These are phyloP conservation scores for Cymbidium sinense DNA, from an alignment of 106 monocot genomes.

Conservation along the genomic window DNA sequence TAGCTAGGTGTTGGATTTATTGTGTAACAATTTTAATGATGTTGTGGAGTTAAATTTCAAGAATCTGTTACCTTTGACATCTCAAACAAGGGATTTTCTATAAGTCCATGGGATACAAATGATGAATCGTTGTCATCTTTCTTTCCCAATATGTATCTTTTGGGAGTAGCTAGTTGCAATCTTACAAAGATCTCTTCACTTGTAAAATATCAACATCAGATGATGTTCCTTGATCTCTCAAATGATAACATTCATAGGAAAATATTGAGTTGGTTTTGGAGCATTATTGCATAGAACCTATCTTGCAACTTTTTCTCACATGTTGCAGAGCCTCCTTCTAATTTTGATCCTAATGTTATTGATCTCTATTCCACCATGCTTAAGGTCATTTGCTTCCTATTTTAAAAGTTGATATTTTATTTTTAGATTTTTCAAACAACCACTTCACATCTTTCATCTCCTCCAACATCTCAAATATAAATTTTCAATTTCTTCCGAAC, in stretches of 20 bases:
- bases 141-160: constrained; percentile 16
- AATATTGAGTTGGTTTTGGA: constrained; percentile 68
- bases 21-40: constrained; percentile 49
- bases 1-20: constrained; percentile 47
- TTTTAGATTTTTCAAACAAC: no score
- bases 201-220: constrained; percentile 21
- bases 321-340: constrained; percentile 17
- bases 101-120: neutral
- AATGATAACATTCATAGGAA: constrained; percentile 38
- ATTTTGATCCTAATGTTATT: constrained; percentile 7
- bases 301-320: constrained; percentile 47
- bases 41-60: constrained; percentile 25
- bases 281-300: constrained; percentile 27
- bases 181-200: constrained; percentile 30
- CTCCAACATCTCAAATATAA: neutral
- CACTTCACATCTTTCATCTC: constrained; percentile 35
- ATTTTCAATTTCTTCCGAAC: no score
- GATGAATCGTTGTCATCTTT: neutral
- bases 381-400: no score
- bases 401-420: no score
- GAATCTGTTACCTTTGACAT: constrained; percentile 40
- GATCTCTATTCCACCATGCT: constrained; percentile 63
- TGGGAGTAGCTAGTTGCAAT: constrained; percentile 32
- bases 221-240: constrained; percentile 47
- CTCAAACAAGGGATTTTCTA: constrained; percentile 49